Evolutionary conservation across 495 filamentous ascomycete species (phyloP).

Genomic region (Darksidea phi): DNA sequence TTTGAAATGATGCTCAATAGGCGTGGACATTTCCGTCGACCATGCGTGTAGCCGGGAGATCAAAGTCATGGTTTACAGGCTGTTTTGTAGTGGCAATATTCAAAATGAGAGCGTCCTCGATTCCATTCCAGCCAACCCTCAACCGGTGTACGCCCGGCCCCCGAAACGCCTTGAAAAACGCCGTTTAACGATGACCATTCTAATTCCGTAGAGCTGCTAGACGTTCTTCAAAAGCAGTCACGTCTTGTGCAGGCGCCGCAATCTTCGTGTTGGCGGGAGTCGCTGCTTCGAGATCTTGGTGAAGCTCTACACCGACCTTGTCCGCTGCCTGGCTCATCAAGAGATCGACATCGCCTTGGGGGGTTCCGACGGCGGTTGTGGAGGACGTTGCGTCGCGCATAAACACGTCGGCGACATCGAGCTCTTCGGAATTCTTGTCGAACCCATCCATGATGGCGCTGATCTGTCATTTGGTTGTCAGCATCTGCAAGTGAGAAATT

Average conservation of each 20-base stretch:
- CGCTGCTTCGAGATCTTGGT: slow-evolving; percentile 62
- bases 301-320: slow-evolving; percentile 74
- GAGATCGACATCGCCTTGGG: slow-evolving; percentile 80
- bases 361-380: slow-evolving; percentile 70
- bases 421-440: slow-evolving; percentile 79
- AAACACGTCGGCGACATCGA: slow-evolving; percentile 77
- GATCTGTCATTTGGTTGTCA: slow-evolving; percentile 47
- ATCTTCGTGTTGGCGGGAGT: slow-evolving; percentile 44
- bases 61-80: too few species aligned
- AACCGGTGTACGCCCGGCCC: not conserved
- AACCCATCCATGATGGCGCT: slow-evolving; percentile 71
- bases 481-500: not conserved
- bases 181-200: not conserved
- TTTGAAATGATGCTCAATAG: too few species aligned
- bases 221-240: slow-evolving; percentile 49
- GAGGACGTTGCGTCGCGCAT: slow-evolving; percentile 79
- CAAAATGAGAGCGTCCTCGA: too few species aligned
- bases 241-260: slow-evolving; percentile 47
- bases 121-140: not conserved
- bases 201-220: slow-evolving; percentile 52
- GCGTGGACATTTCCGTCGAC: too few species aligned
- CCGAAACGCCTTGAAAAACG: not conserved
- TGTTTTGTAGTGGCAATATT: too few species aligned
- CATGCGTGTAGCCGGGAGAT: too few species aligned
- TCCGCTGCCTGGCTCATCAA: slow-evolving; percentile 77